Evolutionary conservation across 768 basidiomycete species (phyloP).

Genomic region (Naganishia vaughanmartiniae): DNA sequence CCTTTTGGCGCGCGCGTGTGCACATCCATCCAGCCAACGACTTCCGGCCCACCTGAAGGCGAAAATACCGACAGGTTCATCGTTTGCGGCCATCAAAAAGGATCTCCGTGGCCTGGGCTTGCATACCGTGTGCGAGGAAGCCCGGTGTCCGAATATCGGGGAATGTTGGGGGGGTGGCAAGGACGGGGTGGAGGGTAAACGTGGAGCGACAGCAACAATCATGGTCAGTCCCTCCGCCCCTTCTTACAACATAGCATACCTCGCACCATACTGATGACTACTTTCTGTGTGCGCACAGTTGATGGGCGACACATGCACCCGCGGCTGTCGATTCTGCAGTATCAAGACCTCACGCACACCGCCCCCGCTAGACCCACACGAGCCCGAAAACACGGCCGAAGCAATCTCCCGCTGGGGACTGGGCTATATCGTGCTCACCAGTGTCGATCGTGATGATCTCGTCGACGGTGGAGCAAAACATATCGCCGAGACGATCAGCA

Average conservation of each 20-base stretch:
- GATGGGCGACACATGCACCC: constrained; percentile 98
- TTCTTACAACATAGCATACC: not conserved
- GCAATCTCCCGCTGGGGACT: constrained; percentile 97
- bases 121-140: constrained; percentile 98
- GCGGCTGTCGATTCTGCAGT: constrained; percentile 95
- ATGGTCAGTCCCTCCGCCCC: constrained; percentile 64
- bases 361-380: constrained; percentile 87
- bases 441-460: constrained; percentile 94
- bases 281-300: constrained; percentile 58
- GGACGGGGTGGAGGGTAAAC: constrained; percentile 69
- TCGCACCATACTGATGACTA: not conserved
- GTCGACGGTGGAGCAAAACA: constrained; percentile 87
- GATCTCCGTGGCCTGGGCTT: constrained; percentile 86
- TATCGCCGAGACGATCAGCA: constrained; percentile 90
- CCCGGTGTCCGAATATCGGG: constrained; percentile 98
- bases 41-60: constrained; percentile 86
- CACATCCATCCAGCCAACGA: constrained; percentile 81
- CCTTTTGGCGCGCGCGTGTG: too few species aligned
- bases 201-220: constrained; percentile 92
- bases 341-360: constrained; percentile 89
- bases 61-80: constrained; percentile 80
- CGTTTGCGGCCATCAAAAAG: constrained; percentile 89
- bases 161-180: constrained; percentile 91
- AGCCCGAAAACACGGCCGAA: constrained; percentile 97
- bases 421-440: constrained; percentile 95